phyloP scores from a whole-genome alignment of 148 eudicot species.

The Silene latifolia region DNA sequence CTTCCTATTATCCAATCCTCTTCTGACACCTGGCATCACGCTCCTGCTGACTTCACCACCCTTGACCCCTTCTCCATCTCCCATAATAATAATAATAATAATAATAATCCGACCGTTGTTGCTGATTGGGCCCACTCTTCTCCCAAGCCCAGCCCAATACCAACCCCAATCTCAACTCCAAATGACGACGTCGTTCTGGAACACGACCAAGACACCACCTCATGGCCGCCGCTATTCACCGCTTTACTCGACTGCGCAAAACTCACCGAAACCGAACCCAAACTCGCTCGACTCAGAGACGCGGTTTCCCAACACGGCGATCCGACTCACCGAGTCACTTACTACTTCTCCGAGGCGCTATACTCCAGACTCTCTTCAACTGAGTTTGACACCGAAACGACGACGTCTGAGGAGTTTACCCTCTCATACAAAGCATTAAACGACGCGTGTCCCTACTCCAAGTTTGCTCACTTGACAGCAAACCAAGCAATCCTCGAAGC shows the following conservation, averaged over 20 bases:
- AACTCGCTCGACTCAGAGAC: constrained; percentile 37
- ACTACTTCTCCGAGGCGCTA: constrained; percentile 65
- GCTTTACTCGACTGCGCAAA: constrained; percentile 52
- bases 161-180: no score
- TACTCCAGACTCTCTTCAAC: constrained; percentile 32
- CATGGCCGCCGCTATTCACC: constrained; percentile 42
- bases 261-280: constrained; percentile 41
- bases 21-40: constrained; percentile 44
- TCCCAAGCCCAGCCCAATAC: constrained; percentile 4
- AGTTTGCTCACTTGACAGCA: constrained; percentile 85
- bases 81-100: neutral
- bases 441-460: constrained; percentile 84
- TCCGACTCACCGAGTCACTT: constrained; percentile 54
- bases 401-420: constrained; percentile 55
- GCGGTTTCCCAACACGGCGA: constrained; percentile 50
- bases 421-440: constrained; percentile 69
- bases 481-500: constrained; percentile 95
- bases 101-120: constrained; percentile 24
- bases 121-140: constrained; percentile 36
- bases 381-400: constrained; percentile 22
- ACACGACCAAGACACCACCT: neutral
- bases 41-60: constrained; percentile 19
- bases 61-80: constrained; percentile 39
- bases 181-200: constrained; percentile 22
- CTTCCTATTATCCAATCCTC: constrained; percentile 25